These are phyloP conservation scores for Phylloporus sp. DNA, from an alignment of 768 basidiomycete species.

Conservation along the genomic window DNA sequence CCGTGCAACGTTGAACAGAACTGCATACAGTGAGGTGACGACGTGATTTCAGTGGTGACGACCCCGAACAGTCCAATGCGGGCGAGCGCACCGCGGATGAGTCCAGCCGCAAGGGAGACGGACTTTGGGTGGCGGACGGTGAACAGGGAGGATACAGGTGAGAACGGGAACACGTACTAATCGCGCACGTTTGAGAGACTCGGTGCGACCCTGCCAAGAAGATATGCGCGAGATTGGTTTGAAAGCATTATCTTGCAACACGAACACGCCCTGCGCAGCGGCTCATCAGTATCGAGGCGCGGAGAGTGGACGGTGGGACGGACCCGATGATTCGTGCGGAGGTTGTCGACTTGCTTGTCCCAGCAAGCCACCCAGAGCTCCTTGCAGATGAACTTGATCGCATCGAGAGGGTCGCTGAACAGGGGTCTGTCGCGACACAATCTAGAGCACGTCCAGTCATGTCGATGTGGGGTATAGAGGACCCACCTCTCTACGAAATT, in stretches of 20 bases:
- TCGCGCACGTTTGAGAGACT: slow-evolving; percentile 66
- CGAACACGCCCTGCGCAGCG: slow-evolving; percentile 78
- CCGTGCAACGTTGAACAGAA: background rate
- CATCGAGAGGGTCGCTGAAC: slow-evolving; percentile 81
- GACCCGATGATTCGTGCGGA: slow-evolving; percentile 91
- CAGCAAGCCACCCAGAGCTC: slow-evolving; percentile 87
- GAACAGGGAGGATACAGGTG: background rate
- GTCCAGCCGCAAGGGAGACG: slow-evolving; percentile 73
- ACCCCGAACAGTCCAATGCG: slow-evolving; percentile 72
- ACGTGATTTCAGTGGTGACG: slow-evolving; percentile 73
- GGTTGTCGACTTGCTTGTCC: slow-evolving; percentile 94
- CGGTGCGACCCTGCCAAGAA: slow-evolving; percentile 72
- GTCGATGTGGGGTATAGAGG: background rate
- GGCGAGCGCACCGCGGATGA: slow-evolving; percentile 76
- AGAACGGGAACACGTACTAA: slow-evolving; percentile 45
- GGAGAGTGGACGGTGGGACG: slow-evolving; percentile 20
- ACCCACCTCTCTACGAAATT: background rate
- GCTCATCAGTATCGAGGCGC: background rate
- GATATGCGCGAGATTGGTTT: slow-evolving; percentile 79
- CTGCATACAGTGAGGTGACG: slow-evolving; percentile 55
- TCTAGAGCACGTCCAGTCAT: slow-evolving; percentile 35
- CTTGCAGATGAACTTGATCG: slow-evolving; percentile 93
- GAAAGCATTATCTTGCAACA: slow-evolving; percentile 88
- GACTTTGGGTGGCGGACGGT: slow-evolving; percentile 46
- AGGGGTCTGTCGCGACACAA: slow-evolving; percentile 69